Evolutionary conservation across 495 filamentous ascomycete genomes (phyloP), one percentile per base, ranked within the genome.

Genomic region (Pseudotulostoma volvatum): DNA sequence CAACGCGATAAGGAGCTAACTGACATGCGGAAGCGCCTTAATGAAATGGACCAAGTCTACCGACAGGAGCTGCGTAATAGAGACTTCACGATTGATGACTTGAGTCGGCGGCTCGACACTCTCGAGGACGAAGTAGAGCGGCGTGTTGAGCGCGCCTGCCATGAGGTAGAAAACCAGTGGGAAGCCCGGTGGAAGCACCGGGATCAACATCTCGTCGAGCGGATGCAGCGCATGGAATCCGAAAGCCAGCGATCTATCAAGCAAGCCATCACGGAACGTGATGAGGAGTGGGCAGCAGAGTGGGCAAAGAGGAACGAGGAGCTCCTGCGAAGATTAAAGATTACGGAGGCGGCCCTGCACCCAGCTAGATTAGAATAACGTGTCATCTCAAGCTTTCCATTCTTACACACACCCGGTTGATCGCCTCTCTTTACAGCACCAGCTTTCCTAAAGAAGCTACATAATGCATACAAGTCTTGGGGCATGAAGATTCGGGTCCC

Each of bases 111-210:
- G 34, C 20, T 18, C 8, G 25, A 13, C 11, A 32, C 25, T 21
- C 19, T 39, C 17, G 20, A 43, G 4, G 34, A 39, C 33, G 18
- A 39, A 21, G 18, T 39, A 18, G 23, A 39, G 30, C 21, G 11
- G 11, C 31, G 21, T 4, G 36, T 55, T 9, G 51, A 52, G 28
- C 50, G 38, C 35, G 47, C 49, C 17, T 36, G 49, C 11, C 41
- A 56, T 36, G 48, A 45, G 11, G 44, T 58, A n/a, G 54, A 58
- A 35, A 49, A 55, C 23, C 25, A 48, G 0, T 57, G 54, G 55
- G 49, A 57, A 37, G 33, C 36, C 25, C 28, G 54, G 21, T 57
- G 54, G 55, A 50, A 45, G 8, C 46, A 54, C 38, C 42, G 48
- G 2, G 38, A 42, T 21, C 44, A 39, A 20, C 44, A 59, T 15